phyloP scores from a whole-genome alignment of 345 rosid species.

The Zanthoxylum bungeanum region DNA sequence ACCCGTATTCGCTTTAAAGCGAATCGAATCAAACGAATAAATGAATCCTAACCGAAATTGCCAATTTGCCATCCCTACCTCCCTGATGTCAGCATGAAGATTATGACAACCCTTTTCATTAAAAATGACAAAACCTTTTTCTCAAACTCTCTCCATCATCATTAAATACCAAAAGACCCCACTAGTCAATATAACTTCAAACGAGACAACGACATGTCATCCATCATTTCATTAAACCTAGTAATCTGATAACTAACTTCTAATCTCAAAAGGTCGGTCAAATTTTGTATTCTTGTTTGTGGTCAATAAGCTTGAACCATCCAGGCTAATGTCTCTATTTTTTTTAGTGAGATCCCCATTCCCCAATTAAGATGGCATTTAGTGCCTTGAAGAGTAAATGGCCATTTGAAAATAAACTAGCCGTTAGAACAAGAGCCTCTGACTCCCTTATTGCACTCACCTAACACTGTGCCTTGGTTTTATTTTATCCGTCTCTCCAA shows the following conservation, averaged over 20 bases:
- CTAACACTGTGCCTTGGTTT: constrained; percentile 28
- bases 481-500: constrained; percentile 29
- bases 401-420: constrained; percentile 36
- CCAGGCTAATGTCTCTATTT: constrained; percentile 1
- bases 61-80: too few species aligned
- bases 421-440: constrained; percentile 25
- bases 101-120: background rate
- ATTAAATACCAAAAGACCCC: background rate
- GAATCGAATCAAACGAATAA: too few species aligned
- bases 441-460: constrained; percentile 33
- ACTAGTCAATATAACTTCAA: background rate
- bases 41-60: too few species aligned
- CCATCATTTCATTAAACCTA: background rate
- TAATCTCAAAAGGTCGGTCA: background rate
- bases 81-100: background rate
- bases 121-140: background rate
- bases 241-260: background rate
- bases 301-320: background rate
- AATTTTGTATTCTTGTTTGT: constrained; percentile 1
- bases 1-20: too few species aligned
- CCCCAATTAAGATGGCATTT: constrained; percentile 33
- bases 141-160: background rate
- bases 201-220: background rate
- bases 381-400: background rate
- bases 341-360: too few species aligned